phyloP scores from a whole-genome alignment of 345 rosid species.

The Corymbia maculata region DNA sequence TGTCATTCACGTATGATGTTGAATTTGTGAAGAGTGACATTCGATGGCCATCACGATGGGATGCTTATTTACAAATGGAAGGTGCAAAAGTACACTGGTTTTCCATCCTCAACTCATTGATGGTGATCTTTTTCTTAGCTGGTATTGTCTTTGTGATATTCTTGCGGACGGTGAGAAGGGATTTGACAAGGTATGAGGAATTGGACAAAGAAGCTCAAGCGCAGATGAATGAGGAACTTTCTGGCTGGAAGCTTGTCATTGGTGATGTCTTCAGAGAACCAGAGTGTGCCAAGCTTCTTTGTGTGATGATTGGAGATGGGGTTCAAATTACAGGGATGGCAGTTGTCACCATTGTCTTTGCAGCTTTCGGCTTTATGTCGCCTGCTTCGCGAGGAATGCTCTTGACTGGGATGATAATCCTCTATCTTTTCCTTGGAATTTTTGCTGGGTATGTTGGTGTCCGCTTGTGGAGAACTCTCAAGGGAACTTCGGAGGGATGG shows the following conservation, averaged over 20 bases:
- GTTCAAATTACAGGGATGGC: constrained; percentile 39
- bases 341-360: constrained; percentile 31
- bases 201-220: constrained; percentile 40
- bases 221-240: constrained; percentile 42
- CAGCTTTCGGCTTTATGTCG: constrained; percentile 40
- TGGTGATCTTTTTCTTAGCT: constrained; percentile 35
- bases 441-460: constrained; percentile 33
- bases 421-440: constrained; percentile 38
- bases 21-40: constrained; percentile 30
- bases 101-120: constrained; percentile 34
- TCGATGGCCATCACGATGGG: constrained; percentile 48
- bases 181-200: constrained; percentile 36
- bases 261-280: constrained; percentile 46
- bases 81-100: constrained; percentile 45
- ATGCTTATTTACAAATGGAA: constrained; percentile 41
- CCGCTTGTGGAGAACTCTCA: constrained; percentile 28
- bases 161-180: constrained; percentile 36
- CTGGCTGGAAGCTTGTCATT: constrained; percentile 51
- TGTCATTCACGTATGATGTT: constrained; percentile 39
- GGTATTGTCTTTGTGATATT: constrained; percentile 38
- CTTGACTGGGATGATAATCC: constrained; percentile 39
- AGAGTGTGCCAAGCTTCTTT: constrained; percentile 25
- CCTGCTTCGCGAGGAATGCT: constrained; percentile 48
- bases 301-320: constrained; percentile 41
- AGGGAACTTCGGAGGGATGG: constrained; percentile 40